Percentiles rank a stretch among this genome's conserved stretches.
Evolutionary conservation across 352 stramenopile genomes (phyloP).

Genomic region (Thraustochytrium striatum): DNA sequence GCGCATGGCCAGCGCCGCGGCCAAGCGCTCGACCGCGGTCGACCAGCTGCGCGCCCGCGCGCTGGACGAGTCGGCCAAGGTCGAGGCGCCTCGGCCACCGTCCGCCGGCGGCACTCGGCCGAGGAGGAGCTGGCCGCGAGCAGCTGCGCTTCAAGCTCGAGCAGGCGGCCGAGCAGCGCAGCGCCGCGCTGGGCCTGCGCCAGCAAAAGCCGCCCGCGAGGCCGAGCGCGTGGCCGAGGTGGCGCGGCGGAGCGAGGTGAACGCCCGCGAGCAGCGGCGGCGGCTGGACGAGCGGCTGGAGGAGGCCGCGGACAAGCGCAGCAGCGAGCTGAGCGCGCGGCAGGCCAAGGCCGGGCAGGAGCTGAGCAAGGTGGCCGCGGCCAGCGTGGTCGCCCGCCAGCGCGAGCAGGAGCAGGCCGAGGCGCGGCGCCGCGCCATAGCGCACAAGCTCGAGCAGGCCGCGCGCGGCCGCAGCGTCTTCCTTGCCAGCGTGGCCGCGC

Average conservation of each 20-base stretch:
- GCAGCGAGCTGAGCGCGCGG: neutral
- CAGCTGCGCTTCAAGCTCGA: neutral
- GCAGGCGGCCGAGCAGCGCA: slow-evolving; percentile 8
- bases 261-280: neutral
- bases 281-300: slow-evolving; percentile 25
- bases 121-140: slow-evolving; percentile 20
- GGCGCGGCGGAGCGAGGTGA: neutral
- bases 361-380: slow-evolving; percentile 22
- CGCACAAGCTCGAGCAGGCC: neutral
- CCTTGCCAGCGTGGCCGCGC: neutral
- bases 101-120: neutral
- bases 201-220: neutral
- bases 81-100: neutral
- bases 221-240: neutral
- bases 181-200: neutral
- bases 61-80: slow-evolving; percentile 16
- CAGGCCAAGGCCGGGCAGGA: slow-evolving; percentile 34
- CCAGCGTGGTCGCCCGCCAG: neutral
- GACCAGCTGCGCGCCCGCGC: neutral
- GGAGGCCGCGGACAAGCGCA: slow-evolving; percentile 39
- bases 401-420: slow-evolving; percentile 17
- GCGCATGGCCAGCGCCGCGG: neutral
- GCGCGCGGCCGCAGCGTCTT: neutral
- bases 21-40: neutral
- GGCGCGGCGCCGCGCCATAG: neutral